These are phyloP conservation scores for Metschnikowia vanudenii DNA, from an alignment of 805 yeast species.

Conservation along the genomic window DNA sequence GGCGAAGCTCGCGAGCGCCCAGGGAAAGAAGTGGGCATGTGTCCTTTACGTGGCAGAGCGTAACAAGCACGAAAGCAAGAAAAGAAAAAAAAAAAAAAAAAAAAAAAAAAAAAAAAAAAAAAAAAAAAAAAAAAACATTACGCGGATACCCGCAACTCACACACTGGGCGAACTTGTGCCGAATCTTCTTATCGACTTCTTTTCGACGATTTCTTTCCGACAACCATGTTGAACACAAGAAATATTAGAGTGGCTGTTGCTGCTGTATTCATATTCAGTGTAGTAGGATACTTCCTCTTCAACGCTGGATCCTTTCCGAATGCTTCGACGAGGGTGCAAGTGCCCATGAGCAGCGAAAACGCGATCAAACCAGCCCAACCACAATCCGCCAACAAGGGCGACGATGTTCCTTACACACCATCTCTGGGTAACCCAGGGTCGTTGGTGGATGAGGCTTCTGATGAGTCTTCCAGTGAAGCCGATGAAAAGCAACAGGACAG, in stretches of 20 bases:
- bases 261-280: slow-evolving; percentile 48
- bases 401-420: slow-evolving; percentile 34
- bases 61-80: background rate
- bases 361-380: slow-evolving; percentile 26
- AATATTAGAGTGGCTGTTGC: slow-evolving; percentile 53
- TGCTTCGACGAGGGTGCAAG: slow-evolving; percentile 31
- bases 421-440: slow-evolving; percentile 2
- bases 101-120: background rate
- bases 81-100: background rate
- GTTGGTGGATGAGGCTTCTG: background rate
- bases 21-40: background rate
- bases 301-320: slow-evolving; percentile 39
- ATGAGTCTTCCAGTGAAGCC: background rate
- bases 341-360: slow-evolving; percentile 13
- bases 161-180: background rate
- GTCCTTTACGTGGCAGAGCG: background rate
- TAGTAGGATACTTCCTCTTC: slow-evolving; percentile 49
- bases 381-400: slow-evolving; percentile 35
- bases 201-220: background rate
- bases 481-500: background rate
- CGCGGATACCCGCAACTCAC: background rate
- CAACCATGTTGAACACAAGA: slow-evolving; percentile 39
- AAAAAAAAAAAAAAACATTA: background rate
- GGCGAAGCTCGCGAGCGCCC: no score
- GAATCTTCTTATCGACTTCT: background rate